Base-by-base conservation (phyloP, 345 rosid species). In the Durio zibethinus region DNA sequence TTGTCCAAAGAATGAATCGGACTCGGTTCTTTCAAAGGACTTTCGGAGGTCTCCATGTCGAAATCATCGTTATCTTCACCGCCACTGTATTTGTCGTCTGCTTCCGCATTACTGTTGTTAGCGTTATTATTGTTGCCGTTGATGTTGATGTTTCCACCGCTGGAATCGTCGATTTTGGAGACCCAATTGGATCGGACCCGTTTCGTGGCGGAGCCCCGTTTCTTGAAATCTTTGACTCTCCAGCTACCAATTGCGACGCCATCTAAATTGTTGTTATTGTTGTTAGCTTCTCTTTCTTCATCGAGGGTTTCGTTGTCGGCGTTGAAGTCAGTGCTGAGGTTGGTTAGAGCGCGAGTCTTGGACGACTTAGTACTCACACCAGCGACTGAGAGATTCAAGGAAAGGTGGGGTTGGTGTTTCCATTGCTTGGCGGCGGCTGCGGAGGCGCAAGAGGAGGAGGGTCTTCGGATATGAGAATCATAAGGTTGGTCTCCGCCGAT, bases 401-500 rank as follows among this genome's bases (percentile, higher is more conserved):
- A 52, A 11, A 20, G 62, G 20, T 33, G 47, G 62, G 47, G 6
- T 27, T 76, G 80, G 57, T 48, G 79, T 43, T 78, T 83, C 84
- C 81, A 82, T 31, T 79, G 89, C 62, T 82, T 87, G 78, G 56
- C 35, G 42, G 21, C 1, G 20, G 72, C 29, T 6, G 29, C 23
- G 23, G 21, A 43, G 54, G 77, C 77, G 5, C 59, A 18, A 29
- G 77, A 45, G 3, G 77, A 53, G 29, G 76, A 73, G 65, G 83
- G 66, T 73, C 91, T 79, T 57, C 94, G 88, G n/a, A 60, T 59
- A 12, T 85, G 87, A 57, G 87, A 77, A 47, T 92, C 96, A 81
- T 86, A 88, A 53, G 88, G 72, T 77, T 85, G 91, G 80, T 90
- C 91, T 14, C 95, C 97, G 62, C 98, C 98, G 75, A 94, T 91